Evolutionary conservation across 306 rosid genomes (phyloP).

Genomic region (Cicer judaicum): DNA sequence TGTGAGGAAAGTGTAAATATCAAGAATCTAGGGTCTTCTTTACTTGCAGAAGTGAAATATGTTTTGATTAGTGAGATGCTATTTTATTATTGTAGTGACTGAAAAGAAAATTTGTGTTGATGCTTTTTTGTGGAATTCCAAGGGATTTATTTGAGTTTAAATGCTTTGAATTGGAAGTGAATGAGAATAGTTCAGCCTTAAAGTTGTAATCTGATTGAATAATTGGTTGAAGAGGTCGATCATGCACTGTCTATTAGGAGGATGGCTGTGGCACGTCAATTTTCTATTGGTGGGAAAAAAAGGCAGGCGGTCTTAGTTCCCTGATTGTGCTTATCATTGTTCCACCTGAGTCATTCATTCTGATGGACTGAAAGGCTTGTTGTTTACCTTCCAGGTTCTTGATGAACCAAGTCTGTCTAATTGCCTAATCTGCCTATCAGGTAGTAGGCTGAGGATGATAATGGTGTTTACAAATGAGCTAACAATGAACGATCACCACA

Average conservation of each 20-base stretch:
- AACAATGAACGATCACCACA: not conserved
- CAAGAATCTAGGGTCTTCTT: too few relatives aligned
- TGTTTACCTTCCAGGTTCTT: slow-evolving; percentile 23
- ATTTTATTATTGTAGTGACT: not conserved
- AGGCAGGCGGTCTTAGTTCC: not conserved
- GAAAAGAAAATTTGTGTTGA: not conserved
- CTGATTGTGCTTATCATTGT: not conserved
- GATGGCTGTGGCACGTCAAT: slow-evolving; percentile 8
- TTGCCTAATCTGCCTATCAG: slow-evolving; percentile 6
- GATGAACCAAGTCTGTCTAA: slow-evolving; percentile 18
- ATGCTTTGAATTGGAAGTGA: slow-evolving; percentile 23
- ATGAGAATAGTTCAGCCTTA: not conserved
- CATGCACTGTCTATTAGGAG: slow-evolving; percentile 28
- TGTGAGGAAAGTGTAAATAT: too few relatives aligned
- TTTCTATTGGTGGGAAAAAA: not conserved
- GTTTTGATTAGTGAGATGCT: slow-evolving; percentile 10
- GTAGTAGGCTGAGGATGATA: not conserved
- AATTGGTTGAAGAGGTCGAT: slow-evolving; percentile 14
- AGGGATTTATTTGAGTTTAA: slow-evolving; percentile 19
- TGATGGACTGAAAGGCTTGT: not conserved
- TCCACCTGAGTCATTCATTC: slow-evolving; percentile 17
- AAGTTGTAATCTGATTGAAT: not conserved
- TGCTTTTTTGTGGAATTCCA: slow-evolving; percentile 21
- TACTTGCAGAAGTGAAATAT: too few relatives aligned
- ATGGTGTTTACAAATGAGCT: not conserved